These are phyloP conservation scores for Teratosphaeria epicoccoides DNA, from an alignment of 2,329 filamentous ascomycete species.

Conservation along the genomic window DNA sequence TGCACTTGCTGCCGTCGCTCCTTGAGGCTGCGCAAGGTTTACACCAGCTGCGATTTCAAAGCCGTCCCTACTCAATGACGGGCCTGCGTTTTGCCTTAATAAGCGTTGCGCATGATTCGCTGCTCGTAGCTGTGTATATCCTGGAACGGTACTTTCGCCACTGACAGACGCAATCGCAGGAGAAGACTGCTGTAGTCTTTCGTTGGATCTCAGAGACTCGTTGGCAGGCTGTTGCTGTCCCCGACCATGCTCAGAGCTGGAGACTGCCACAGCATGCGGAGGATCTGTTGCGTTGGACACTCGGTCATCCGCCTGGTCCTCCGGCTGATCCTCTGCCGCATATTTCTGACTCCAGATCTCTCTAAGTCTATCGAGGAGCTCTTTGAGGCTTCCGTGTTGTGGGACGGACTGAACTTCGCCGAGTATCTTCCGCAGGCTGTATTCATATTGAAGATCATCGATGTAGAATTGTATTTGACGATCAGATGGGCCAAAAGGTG, in stretches of 20 bases:
- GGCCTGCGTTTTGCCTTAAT: background rate
- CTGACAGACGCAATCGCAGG: background rate
- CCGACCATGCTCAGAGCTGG: background rate
- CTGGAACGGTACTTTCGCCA: background rate
- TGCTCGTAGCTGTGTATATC: background rate
- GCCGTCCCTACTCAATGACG: conserved; percentile 15
- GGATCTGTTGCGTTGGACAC: background rate
- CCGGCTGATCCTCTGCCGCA: conserved; percentile 4
- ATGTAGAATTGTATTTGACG: conserved; percentile 18
- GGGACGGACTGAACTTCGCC: conserved; percentile 12
- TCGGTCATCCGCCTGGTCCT: background rate
- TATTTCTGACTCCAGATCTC: conserved; percentile 9
- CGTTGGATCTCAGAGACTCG: background rate
- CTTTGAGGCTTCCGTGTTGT: conserved; percentile 8
- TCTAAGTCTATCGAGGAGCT: conserved; percentile 13
- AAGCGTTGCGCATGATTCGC: background rate
- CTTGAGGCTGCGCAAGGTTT: conserved; percentile 17
- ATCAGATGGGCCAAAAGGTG: conserved; percentile 16
- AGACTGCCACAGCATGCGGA: background rate
- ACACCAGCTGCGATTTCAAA: conserved; percentile 17
- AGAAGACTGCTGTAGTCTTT: background rate
- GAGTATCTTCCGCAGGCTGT: conserved; percentile 16
- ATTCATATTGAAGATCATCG: conserved; percentile 18
- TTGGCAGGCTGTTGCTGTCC: background rate
- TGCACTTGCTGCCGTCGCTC: background rate